Percentiles rank a stretch among this genome's conserved stretches.
phyloP scores from a whole-genome alignment of 208 protist genomes.

The Acanthamoeba castellanii region DNA sequence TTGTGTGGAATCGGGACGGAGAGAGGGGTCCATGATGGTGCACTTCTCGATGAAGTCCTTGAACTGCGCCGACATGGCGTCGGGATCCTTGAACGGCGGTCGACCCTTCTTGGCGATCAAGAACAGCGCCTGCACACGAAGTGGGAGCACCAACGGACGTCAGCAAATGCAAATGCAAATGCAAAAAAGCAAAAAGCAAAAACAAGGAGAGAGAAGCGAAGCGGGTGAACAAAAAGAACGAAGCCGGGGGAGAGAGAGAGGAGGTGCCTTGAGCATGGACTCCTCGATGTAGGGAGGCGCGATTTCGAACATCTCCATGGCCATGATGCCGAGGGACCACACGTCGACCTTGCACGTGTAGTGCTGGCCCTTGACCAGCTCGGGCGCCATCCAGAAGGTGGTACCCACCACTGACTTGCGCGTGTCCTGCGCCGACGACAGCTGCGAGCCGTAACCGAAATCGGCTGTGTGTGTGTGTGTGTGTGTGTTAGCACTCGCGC shows the following conservation, averaged over 20 bases:
- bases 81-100: slow-evolving; percentile 68
- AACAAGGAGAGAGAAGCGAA: neutral
- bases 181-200: neutral
- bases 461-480: neutral
- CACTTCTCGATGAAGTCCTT: slow-evolving; percentile 71
- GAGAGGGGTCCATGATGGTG: slow-evolving; percentile 31
- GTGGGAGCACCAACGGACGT: neutral
- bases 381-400: slow-evolving; percentile 72
- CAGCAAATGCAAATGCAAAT: neutral
- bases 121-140: slow-evolving; percentile 6
- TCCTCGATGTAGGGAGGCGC: slow-evolving; percentile 70
- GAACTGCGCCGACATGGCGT: slow-evolving; percentile 65
- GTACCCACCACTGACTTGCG: slow-evolving; percentile 67
- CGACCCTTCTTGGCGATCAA: slow-evolving; percentile 68
- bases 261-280: slow-evolving; percentile 50
- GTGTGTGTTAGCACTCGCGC: neutral
- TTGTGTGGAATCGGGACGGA: slow-evolving; percentile 38
- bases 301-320: slow-evolving; percentile 65
- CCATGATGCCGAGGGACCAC: slow-evolving; percentile 66
- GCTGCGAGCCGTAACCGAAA: slow-evolving; percentile 68
- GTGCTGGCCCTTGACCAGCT: slow-evolving; percentile 57
- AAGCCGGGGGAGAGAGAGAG: neutral
- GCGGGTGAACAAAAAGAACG: neutral
- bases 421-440: slow-evolving; percentile 7
- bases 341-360: slow-evolving; percentile 66